Evolutionary conservation across 176 grass and related monocot genomes (phyloP).

Genomic region (Elymus sibiricus): DNA sequence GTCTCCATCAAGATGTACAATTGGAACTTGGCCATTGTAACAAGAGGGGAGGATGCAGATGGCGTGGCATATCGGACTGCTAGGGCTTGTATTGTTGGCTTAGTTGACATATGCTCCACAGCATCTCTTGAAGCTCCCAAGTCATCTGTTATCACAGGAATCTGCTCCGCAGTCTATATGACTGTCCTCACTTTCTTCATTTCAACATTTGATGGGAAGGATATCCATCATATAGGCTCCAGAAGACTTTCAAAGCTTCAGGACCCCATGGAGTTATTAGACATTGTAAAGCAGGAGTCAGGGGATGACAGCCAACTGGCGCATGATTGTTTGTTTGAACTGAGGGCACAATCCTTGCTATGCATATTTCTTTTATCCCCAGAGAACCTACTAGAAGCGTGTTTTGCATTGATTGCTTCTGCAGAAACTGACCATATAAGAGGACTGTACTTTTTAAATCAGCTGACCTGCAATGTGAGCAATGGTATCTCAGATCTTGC

Average conservation of each 20-base stretch:
- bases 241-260: conserved; percentile 49
- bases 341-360: conserved; percentile 68
- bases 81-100: conserved; percentile 74
- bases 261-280: conserved; percentile 52
- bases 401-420: conserved; percentile 72
- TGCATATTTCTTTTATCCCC: conserved; percentile 82
- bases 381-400: conserved; percentile 69
- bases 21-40: conserved; percentile 65
- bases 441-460: conserved; percentile 74
- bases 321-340: conserved; percentile 61
- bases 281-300: conserved; percentile 54
- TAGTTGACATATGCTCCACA: conserved; percentile 76
- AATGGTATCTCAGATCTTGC: conserved; percentile 35
- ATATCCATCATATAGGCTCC: conserved; percentile 60
- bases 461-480: conserved; percentile 62
- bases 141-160: conserved; percentile 78
- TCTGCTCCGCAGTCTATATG: conserved; percentile 70
- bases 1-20: conserved; percentile 92
- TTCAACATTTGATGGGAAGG: conserved; percentile 85
- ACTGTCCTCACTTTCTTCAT: conserved; percentile 76
- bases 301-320: conserved; percentile 33
- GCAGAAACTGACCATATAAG: conserved; percentile 52
- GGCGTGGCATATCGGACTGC: conserved; percentile 58
- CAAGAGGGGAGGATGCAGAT: conserved; percentile 50
- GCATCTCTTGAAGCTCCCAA: conserved; percentile 75